Conservation (phyloP, 345 rosid genomes). For the Hibiscus mutabilis region DNA sequence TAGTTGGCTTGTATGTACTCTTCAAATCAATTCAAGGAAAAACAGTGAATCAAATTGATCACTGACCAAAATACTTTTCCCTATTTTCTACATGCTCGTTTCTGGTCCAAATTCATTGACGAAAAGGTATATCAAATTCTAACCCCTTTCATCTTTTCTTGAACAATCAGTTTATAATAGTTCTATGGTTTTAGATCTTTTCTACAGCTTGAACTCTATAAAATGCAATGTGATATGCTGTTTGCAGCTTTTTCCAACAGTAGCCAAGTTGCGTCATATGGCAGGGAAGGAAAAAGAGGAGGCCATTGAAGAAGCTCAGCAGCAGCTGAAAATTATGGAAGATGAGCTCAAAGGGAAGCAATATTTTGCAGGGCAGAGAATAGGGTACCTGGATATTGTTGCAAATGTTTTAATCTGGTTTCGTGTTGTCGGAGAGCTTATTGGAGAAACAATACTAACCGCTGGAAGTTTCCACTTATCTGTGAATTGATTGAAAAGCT, state of each 20-base stretch:
- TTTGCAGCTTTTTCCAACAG: slow-evolving; percentile 4
- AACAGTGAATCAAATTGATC: no score
- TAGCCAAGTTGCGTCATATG: background rate
- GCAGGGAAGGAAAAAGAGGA: slow-evolving; percentile 5
- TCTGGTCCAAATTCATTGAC: background rate
- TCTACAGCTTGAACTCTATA: no score
- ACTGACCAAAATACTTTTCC: no score
- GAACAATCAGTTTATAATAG: background rate
- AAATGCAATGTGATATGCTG: no score
- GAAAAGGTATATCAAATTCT: background rate
- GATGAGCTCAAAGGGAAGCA: slow-evolving; percentile 6
- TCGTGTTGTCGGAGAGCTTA: background rate
- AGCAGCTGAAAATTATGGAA: slow-evolving; percentile 5
- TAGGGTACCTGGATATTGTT: slow-evolving; percentile 17
- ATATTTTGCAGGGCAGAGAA: slow-evolving; percentile 17
- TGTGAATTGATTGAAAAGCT: background rate
- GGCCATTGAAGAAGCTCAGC: slow-evolving; percentile 10
- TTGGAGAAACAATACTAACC: background rate
- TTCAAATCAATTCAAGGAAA: no score
- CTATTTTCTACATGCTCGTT: no score
- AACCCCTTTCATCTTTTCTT: background rate
- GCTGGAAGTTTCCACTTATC: background rate
- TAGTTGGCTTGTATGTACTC: no score
- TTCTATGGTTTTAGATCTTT: no score
- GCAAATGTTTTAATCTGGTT: background rate